phyloP scores from a whole-genome alignment of 805 yeast genomes.

The Sporopachydermia quercuum region DNA sequence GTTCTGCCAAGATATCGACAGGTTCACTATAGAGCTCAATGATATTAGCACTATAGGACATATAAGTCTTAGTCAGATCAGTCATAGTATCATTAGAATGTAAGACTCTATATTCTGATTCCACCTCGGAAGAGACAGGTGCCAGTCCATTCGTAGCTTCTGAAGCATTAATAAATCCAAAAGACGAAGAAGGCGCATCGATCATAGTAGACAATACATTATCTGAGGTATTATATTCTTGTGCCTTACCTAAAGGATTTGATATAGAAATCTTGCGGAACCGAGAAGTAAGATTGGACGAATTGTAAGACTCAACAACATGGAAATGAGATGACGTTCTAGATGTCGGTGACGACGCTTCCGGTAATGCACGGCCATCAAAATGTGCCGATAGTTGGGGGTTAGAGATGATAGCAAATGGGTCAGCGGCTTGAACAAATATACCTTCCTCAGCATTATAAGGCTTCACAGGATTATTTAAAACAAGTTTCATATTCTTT shows the following conservation, averaged over 20 bases:
- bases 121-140: neutral
- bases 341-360: neutral
- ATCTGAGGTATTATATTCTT: neutral
- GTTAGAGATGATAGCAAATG: neutral
- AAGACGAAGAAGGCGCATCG: neutral
- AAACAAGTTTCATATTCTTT: neutral
- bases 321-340: neutral
- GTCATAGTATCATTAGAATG: neutral
- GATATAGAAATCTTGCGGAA: neutral
- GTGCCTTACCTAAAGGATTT: neutral
- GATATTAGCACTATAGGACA: neutral
- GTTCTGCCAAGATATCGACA: slow-evolving; percentile 1
- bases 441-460: neutral
- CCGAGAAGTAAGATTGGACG: neutral
- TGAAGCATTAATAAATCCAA: neutral
- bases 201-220: neutral
- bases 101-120: neutral
- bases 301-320: neutral
- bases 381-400: neutral
- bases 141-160: neutral
- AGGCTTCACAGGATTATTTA: neutral
- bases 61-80: neutral
- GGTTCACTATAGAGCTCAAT: too few relatives aligned
- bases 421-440: neutral
- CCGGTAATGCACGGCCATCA: neutral